These are phyloP conservation scores for Oemleria cerasiformis DNA, from an alignment of 306 rosid species.

Conservation along the genomic window DNA sequence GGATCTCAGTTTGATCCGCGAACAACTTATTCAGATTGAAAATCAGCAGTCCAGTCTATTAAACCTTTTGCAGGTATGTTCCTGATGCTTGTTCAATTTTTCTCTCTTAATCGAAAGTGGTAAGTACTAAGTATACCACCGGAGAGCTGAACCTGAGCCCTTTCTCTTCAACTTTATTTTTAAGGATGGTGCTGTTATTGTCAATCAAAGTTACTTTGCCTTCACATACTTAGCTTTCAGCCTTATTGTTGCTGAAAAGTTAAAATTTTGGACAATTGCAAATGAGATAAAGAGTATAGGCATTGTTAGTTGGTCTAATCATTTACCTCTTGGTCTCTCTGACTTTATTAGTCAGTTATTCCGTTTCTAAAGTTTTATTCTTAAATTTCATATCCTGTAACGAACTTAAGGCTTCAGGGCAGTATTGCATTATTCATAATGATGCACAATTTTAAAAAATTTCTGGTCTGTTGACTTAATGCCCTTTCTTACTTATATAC, in stretches of 20 bases:
- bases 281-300: not conserved
- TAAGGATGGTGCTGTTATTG: not conserved
- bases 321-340: not conserved
- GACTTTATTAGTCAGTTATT: not conserved
- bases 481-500: constrained; percentile 22
- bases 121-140: not conserved
- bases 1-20: constrained; percentile 75
- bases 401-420: not conserved
- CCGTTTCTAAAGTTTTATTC: not conserved
- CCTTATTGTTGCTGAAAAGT: not conserved
- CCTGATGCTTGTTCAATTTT: not conserved
- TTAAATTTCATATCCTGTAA: not conserved
- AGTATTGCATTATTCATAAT: not conserved
- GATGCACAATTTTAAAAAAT: not conserved
- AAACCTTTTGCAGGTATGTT: constrained; percentile 80
- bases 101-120: not conserved
- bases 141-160: not conserved
- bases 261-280: not conserved
- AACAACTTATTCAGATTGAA: constrained; percentile 92
- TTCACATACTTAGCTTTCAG: not conserved
- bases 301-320: not conserved
- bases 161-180: not conserved
- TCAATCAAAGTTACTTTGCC: not conserved
- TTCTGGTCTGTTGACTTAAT: constrained; percentile 25
- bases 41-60: constrained; percentile 84